Evolutionary conservation across 495 filamentous ascomycete genomes (phyloP).

Genomic region (Aspergillus coremiiformis): DNA sequence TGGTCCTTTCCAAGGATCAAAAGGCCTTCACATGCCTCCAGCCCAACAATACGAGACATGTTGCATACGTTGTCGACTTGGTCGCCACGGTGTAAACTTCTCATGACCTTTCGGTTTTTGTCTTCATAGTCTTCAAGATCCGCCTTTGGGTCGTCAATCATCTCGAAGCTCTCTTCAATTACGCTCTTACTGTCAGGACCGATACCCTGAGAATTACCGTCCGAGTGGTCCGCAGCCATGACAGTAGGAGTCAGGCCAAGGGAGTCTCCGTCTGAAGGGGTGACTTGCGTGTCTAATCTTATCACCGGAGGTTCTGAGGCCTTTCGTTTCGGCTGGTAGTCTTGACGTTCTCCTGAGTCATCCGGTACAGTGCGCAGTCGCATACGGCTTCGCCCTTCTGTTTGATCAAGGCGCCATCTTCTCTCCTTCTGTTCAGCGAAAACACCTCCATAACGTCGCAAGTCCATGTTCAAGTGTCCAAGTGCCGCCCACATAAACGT

Average conservation of each 20-base stretch:
- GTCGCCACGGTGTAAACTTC: slow-evolving; percentile 84
- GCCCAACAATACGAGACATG: slow-evolving; percentile 83
- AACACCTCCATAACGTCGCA: slow-evolving; percentile 70
- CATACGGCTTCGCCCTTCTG: slow-evolving; percentile 94
- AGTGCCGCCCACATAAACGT: slow-evolving; percentile 65
- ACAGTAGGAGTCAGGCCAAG: slow-evolving; percentile 30
- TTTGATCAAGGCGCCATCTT: slow-evolving; percentile 90
- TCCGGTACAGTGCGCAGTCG: slow-evolving; percentile 77
- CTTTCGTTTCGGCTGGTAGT: slow-evolving; percentile 82
- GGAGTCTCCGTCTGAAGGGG: slow-evolving; percentile 24
- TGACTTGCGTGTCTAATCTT: slow-evolving; percentile 32
- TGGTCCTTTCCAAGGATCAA: slow-evolving; percentile 87
- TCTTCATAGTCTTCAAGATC: slow-evolving; percentile 86
- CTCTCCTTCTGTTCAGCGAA: slow-evolving; percentile 55
- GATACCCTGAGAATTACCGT: slow-evolving; percentile 23
- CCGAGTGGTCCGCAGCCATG: slow-evolving; percentile 21
- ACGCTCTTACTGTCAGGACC: slow-evolving; percentile 37
- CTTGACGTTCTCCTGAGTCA: slow-evolving; percentile 54
- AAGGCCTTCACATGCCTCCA: slow-evolving; percentile 87
- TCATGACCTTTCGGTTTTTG: slow-evolving; percentile 95
- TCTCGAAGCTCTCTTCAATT: slow-evolving; percentile 85
- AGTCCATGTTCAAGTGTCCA: slow-evolving; percentile 62
- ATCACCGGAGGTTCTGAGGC: slow-evolving; percentile 40
- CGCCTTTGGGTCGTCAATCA: slow-evolving; percentile 81
- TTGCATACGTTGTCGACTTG: slow-evolving; percentile 93